These are phyloP conservation scores for Kodamaea leandrae DNA, from an alignment of 805 yeast species.

Conservation along the genomic window DNA sequence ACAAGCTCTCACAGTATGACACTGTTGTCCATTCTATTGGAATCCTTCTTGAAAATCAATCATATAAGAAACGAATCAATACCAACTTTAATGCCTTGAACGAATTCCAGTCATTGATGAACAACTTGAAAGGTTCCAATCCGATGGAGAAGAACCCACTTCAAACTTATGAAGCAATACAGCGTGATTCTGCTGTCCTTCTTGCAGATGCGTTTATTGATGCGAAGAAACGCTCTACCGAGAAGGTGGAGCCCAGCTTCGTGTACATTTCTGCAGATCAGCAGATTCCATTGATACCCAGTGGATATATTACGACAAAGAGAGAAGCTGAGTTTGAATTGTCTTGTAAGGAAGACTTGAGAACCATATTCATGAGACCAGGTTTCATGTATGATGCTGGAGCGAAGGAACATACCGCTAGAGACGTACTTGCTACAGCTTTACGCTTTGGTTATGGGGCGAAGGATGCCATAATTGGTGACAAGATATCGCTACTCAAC, in stretches of 20 bases:
- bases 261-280: conserved; percentile 81
- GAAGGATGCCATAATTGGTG: conserved; percentile 43
- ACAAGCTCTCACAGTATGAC: conserved; percentile 46
- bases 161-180: conserved; percentile 59
- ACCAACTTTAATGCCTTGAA: conserved; percentile 36
- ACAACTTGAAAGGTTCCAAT: conserved; percentile 49
- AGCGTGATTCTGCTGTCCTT: conserved; percentile 64
- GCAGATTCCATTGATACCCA: conserved; percentile 65
- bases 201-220: conserved; percentile 55
- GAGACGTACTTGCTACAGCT: conserved; percentile 42
- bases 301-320: conserved; percentile 71
- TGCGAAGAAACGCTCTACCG: conserved; percentile 19
- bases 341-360: conserved; percentile 42
- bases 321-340: conserved; percentile 71
- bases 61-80: conserved; percentile 58
- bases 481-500: conserved; percentile 37
- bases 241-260: conserved; percentile 31
- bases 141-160: conserved; percentile 54
- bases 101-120: conserved; percentile 30
- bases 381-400: conserved; percentile 76
- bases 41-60: conserved; percentile 61
- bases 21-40: conserved; percentile 87
- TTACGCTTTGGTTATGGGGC: conserved; percentile 44
- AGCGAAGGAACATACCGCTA: conserved; percentile 14
- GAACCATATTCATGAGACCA: conserved; percentile 71